phyloP scores from a whole-genome alignment of 176 grass and related monocot genomes.

The Oryza meyeriana region DNA sequence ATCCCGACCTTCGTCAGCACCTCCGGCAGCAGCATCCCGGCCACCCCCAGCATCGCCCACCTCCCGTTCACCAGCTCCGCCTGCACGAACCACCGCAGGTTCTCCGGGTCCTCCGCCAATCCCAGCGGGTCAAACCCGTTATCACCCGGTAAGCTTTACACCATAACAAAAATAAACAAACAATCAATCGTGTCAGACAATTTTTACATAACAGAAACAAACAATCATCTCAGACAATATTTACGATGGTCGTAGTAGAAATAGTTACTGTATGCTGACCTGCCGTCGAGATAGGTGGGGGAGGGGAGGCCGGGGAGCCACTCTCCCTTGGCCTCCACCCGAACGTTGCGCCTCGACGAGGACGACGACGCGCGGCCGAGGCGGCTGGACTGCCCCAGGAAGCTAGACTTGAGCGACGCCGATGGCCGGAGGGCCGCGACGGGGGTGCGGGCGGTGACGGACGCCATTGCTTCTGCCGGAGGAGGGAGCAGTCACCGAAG shows the following conservation, averaged over 20 bases:
- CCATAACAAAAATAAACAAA: too few relatives aligned
- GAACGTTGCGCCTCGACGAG: conserved; percentile 35
- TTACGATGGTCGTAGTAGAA: too few relatives aligned
- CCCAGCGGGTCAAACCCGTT: conserved; percentile 78
- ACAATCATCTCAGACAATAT: too few relatives aligned
- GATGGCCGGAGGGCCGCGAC: conserved; percentile 46
- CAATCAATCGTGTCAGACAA: too few relatives aligned
- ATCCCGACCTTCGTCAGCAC: conserved; percentile 66
- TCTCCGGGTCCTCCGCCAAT: conserved; percentile 82
- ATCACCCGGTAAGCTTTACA: conserved; percentile 63
- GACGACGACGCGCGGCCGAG: conserved; percentile 7
- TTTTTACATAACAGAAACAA: too few relatives aligned
- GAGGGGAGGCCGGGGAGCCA: conserved; percentile 86
- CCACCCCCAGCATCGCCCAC: conserved; percentile 90
- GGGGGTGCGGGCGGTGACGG: conserved; percentile 57
- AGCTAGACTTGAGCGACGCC: conserved; percentile 36
- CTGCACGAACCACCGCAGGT: conserved; percentile 84
- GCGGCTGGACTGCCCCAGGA: conserved; percentile 37
- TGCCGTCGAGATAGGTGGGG: conserved; percentile 68
- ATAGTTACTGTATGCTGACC: too few relatives aligned
- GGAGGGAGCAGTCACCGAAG: background rate
- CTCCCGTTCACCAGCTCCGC: conserved; percentile 81
- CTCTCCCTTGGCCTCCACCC: conserved; percentile 74
- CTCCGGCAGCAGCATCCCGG: conserved; percentile 82
- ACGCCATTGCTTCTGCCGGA: conserved; percentile 31